Conservation (phyloP, 306 rosid species). For the Gynostemma pentaphyllum region DNA sequence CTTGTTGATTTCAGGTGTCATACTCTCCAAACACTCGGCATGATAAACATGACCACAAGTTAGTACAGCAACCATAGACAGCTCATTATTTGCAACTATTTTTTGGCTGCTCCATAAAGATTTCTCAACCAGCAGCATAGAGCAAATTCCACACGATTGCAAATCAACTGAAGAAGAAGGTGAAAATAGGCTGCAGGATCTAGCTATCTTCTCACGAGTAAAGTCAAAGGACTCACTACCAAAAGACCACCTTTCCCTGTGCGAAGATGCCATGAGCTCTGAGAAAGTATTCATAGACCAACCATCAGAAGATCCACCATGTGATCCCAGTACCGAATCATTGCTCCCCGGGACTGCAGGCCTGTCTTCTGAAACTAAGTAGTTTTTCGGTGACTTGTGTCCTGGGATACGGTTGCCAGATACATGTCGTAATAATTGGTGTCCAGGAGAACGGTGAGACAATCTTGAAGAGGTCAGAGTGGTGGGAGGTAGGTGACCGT, state of each 20-base stretch:
- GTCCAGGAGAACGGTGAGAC: constrained; percentile 49
- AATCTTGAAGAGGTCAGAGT: constrained; percentile 37
- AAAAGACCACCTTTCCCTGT: constrained; percentile 74
- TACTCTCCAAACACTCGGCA: constrained; percentile 79
- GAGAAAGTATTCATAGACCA: constrained; percentile 84
- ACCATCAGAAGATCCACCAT: constrained; percentile 64
- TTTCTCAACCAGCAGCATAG: constrained; percentile 32
- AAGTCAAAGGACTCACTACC: constrained; percentile 67
- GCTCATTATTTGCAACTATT: constrained; percentile 33
- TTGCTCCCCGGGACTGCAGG: constrained; percentile 44
- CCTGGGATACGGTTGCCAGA: constrained; percentile 51
- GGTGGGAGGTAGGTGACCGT: constrained; percentile 37
- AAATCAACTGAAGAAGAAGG: constrained; percentile 47
- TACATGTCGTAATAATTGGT: constrained; percentile 41
- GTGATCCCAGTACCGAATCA: constrained; percentile 43
- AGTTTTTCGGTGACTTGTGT: constrained; percentile 46
- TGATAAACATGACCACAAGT: constrained; percentile 82
- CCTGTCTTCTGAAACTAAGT: constrained; percentile 51
- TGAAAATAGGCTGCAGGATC: constrained; percentile 47
- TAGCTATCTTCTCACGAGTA: constrained; percentile 42
- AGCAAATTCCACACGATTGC: constrained; percentile 43
- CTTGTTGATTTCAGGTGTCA: constrained; percentile 68
- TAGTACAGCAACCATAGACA: constrained; percentile 64
- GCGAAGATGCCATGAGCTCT: constrained; percentile 57
- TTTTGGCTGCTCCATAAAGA: constrained; percentile 38